Percentiles rank a stretch among this genome's conserved stretches.
Conservation (phyloP, 2,329 filamentous ascomycete genomes). For the Saccharata proteae region DNA sequence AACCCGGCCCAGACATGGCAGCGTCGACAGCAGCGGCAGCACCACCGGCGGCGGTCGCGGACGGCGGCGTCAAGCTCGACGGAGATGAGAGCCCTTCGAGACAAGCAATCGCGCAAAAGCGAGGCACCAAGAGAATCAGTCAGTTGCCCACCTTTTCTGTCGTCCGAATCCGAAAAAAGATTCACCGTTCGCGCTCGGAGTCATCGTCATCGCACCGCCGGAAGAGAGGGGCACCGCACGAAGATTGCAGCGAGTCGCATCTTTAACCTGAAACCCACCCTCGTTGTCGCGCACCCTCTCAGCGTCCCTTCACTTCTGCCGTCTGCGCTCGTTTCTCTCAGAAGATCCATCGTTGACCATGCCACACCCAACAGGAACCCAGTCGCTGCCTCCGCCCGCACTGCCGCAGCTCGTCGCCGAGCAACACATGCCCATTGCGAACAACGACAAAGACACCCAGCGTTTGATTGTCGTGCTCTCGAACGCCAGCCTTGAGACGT, state of each 20-base stretch:
- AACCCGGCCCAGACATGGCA: too few relatives aligned
- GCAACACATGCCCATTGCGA: constrained; percentile 73
- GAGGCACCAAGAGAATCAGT: constrained; percentile 9
- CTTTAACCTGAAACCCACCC: constrained; percentile 1
- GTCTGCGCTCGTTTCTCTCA: constrained; percentile 1
- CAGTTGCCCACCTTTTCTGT: constrained; percentile 1
- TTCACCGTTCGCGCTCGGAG: too few relatives aligned
- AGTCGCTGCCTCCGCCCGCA: constrained; percentile 84
- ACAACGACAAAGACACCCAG: constrained; percentile 80
- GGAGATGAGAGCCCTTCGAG: too few relatives aligned
- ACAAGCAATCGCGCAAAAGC: constrained; percentile 4
- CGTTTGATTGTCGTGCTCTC: constrained; percentile 91
- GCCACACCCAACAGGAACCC: constrained; percentile 41
- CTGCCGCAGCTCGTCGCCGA: constrained; percentile 89
- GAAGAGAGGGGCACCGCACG: too few relatives aligned
- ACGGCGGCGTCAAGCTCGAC: constrained; percentile 9
- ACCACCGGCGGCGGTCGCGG: constrained; percentile 5
- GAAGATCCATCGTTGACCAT: constrained; percentile 1
- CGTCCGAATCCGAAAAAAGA: too few relatives aligned
- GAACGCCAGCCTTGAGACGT: constrained; percentile 94
- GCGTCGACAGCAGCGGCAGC: constrained; percentile 7
- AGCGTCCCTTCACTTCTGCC: not conserved
- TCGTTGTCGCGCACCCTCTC: not conserved
- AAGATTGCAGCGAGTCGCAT: too few relatives aligned
- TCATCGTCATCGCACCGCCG: too few relatives aligned